Evolutionary conservation across 495 filamentous ascomycete species (phyloP).

Genomic region (Penicillium odoratum): DNA sequence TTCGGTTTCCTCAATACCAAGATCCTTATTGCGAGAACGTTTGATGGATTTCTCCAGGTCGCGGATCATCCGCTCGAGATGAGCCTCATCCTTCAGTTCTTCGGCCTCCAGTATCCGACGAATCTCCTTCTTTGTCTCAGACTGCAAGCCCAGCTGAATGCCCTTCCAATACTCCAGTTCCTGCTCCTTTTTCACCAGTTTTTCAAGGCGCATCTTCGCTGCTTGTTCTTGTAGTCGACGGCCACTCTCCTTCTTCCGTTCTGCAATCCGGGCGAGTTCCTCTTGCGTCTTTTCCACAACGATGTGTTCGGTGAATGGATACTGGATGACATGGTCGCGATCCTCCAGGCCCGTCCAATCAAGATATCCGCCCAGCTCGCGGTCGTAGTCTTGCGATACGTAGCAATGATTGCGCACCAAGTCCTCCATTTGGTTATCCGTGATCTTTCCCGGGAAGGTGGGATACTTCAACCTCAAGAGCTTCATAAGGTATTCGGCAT

Average conservation of each 20-base stretch:
- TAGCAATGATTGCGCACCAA: conserved; percentile 90
- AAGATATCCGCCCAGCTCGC: conserved; percentile 70
- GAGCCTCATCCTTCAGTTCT: conserved; percentile 85
- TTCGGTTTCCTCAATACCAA: conserved; percentile 79
- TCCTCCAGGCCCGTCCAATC: conserved; percentile 90
- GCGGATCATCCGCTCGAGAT: conserved; percentile 74
- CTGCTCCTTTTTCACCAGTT: conserved; percentile 91
- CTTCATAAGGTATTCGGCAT: conserved; percentile 85
- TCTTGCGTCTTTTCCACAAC: conserved; percentile 88
- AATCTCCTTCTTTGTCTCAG: conserved; percentile 82
- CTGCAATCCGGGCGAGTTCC: conserved; percentile 82
- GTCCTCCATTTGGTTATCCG: conserved; percentile 78
- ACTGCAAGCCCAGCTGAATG: conserved; percentile 64
- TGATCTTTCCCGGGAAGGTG: conserved; percentile 80
- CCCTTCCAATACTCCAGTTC: conserved; percentile 92
- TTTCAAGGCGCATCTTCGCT: conserved; percentile 92
- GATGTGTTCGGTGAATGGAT: conserved; percentile 88
- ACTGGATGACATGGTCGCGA: conserved; percentile 84
- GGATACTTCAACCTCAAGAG: conserved; percentile 93
- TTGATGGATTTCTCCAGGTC: conserved; percentile 88
- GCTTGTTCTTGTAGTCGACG: conserved; percentile 92
- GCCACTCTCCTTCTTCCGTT: conserved; percentile 90
- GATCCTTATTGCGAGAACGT: conserved; percentile 85
- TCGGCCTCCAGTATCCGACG: conserved; percentile 83
- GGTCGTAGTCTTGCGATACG: conserved; percentile 76